phyloP scores from a whole-genome alignment of 192 early-diverging fungal species.

The Umbelopsis sp. region DNA sequence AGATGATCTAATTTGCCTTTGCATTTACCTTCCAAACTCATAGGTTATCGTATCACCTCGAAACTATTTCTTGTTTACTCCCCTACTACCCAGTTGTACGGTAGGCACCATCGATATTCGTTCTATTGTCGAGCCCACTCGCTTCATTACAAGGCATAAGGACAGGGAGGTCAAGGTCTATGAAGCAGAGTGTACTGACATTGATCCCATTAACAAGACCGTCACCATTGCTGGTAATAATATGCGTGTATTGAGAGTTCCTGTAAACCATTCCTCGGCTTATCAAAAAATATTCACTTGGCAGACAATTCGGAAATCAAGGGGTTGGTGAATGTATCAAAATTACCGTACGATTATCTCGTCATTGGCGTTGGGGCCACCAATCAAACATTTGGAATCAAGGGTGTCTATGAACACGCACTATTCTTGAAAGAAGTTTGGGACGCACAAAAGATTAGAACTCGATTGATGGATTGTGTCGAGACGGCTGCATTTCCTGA shows the following conservation, averaged over 20 bases:
- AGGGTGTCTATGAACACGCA: conserved; percentile 65
- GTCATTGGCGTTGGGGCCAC: conserved; percentile 71
- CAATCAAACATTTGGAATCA: conserved; percentile 76
- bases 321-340: conserved; percentile 51
- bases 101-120: conserved; percentile 83
- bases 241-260: not conserved
- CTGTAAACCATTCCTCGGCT: too few relatives aligned
- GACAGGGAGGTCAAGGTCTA: conserved; percentile 75
- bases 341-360: conserved; percentile 70
- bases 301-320: conserved; percentile 70
- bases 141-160: conserved; percentile 83
- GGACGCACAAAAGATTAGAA: conserved; percentile 75
- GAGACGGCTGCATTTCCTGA: conserved; percentile 63
- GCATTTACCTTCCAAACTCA: not conserved
- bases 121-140: conserved; percentile 81
- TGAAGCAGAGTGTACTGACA: conserved; percentile 84
- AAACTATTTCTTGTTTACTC: conserved; percentile 88
- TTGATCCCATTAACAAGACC: conserved; percentile 73
- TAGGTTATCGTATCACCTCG: conserved; percentile 73
- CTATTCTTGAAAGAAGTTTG: conserved; percentile 70
- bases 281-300: not conserved
- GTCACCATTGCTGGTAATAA: conserved; percentile 66
- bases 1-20: conserved; percentile 23
- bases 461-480: conserved; percentile 68
- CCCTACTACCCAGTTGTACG: conserved; percentile 66